phyloP scores from a whole-genome alignment of 2,329 filamentous ascomycete species.

The Trichocomaceae sp. region DNA sequence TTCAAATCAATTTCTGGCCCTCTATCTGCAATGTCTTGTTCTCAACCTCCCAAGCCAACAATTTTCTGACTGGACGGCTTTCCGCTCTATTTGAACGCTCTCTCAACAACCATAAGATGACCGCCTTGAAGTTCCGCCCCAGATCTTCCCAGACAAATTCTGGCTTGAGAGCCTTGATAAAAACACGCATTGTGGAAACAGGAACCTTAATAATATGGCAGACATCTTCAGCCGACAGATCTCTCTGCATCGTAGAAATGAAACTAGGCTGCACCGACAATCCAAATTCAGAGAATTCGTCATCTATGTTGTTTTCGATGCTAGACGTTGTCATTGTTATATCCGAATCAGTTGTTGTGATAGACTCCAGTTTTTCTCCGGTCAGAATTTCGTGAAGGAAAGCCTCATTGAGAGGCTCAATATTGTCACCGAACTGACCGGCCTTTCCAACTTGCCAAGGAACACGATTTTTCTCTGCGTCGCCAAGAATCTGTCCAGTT shows the following conservation, averaged over 20 bases:
- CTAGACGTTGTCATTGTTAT: not conserved
- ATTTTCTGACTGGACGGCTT: conserved; percentile 2
- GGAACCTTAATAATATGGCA: not conserved
- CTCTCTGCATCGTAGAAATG: conserved; percentile 1
- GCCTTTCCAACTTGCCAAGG: conserved; percentile 4
- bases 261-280: not conserved
- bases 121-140: conserved; percentile 5
- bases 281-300: not conserved
- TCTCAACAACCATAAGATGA: conserved; percentile 6
- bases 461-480: not conserved
- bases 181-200: conserved; percentile 4
- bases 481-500: not conserved
- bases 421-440: not conserved
- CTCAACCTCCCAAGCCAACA: not conserved
- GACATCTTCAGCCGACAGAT: conserved; percentile 2
- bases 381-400: not conserved
- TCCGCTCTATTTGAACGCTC: conserved; percentile 3
- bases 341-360: not conserved
- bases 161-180: conserved; percentile 1
- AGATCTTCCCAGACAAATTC: not conserved
- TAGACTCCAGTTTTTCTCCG: not conserved
- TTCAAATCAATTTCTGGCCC: not conserved
- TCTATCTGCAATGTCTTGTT: not conserved
- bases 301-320: not conserved
- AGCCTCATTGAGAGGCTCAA: not conserved